A percentile compares a stretch with the other conserved stretches of the same genome.
Conservation (phyloP, 305 asterid genomes). For the Fraxinus platypoda region DNA sequence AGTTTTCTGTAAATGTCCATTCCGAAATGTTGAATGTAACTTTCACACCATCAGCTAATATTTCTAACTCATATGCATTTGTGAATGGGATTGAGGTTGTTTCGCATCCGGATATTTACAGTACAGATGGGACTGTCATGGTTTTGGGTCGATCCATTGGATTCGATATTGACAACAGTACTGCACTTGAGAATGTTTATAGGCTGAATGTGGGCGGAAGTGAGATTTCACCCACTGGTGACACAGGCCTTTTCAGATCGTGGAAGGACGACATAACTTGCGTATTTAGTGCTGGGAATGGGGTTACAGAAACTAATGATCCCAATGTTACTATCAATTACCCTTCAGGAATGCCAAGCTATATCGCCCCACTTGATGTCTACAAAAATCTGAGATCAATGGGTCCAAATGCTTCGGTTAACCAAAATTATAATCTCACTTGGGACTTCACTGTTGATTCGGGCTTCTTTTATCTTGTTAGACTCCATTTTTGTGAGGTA, state of each 20-base stretch:
- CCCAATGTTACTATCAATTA: conserved; percentile 44
- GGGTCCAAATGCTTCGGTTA: conserved; percentile 68
- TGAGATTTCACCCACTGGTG: conserved; percentile 66
- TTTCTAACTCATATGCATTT: conserved; percentile 60
- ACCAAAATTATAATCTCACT: conserved; percentile 60
- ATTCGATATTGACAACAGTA: conserved; percentile 49
- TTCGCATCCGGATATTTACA: conserved; percentile 83
- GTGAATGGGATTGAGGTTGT: conserved; percentile 79
- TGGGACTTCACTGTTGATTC: conserved; percentile 71
- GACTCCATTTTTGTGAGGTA: conserved; percentile 91
- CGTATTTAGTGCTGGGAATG: conserved; percentile 54
- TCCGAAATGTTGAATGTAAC: conserved; percentile 49
- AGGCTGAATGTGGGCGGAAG: conserved; percentile 89
- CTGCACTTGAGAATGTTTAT: conserved; percentile 69
- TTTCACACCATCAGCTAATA: conserved; percentile 49
- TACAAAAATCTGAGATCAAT: conserved; percentile 65
- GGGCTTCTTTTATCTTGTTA: conserved; percentile 72
- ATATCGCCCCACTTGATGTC: conserved; percentile 72
- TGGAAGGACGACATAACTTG: conserved; percentile 66
- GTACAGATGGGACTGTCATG: conserved; percentile 36
- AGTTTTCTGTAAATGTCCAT: conserved; percentile 63
- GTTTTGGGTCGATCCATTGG: conserved; percentile 45
- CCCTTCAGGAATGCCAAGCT: conserved; percentile 48
- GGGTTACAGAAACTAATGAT: conserved; percentile 61
- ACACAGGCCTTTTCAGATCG: conserved; percentile 72